Percentiles rank a stretch among this genome's conserved stretches.
Conservation (phyloP, 192 early-diverging fungal genomes). For the Backusella liffmaniae region DNA sequence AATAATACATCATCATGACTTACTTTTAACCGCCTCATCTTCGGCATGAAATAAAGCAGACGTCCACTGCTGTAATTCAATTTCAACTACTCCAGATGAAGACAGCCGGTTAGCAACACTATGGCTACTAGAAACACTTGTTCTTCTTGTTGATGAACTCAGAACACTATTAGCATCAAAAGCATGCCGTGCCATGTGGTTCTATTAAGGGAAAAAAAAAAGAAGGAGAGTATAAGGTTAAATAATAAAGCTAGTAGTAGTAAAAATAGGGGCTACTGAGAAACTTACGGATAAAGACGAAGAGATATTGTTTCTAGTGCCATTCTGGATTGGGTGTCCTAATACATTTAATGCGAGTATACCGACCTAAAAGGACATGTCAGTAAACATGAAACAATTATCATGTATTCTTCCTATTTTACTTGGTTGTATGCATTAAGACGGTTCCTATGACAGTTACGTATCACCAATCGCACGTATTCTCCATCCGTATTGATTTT, state of each 20-base stretch:
- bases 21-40: conserved; percentile 57
- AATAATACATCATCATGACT: background rate
- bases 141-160: conserved; percentile 31
- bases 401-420: background rate
- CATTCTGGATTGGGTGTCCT: conserved; percentile 13
- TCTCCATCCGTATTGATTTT: conserved; percentile 68
- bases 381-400: background rate
- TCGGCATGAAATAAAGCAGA: conserved; percentile 49
- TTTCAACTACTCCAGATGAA: conserved; percentile 17
- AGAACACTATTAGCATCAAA: conserved; percentile 29
- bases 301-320: background rate
- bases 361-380: conserved; percentile 7
- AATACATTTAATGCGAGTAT: conserved; percentile 15
- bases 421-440: conserved; percentile 78
- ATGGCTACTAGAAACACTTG: conserved; percentile 33
- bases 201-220: conserved; percentile 10
- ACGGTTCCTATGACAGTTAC: conserved; percentile 68
- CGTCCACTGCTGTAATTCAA: conserved; percentile 34
- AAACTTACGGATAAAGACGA: conserved; percentile 9
- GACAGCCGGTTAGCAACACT: conserved; percentile 17
- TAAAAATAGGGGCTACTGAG: background rate
- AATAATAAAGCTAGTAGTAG: background rate
- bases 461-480: conserved; percentile 64
- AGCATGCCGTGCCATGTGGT: conserved; percentile 11
- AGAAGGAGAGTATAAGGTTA: background rate